These are phyloP conservation scores for Speleostelium caveatum DNA, from an alignment of 78 protist genomes.

Conservation along the genomic window DNA sequence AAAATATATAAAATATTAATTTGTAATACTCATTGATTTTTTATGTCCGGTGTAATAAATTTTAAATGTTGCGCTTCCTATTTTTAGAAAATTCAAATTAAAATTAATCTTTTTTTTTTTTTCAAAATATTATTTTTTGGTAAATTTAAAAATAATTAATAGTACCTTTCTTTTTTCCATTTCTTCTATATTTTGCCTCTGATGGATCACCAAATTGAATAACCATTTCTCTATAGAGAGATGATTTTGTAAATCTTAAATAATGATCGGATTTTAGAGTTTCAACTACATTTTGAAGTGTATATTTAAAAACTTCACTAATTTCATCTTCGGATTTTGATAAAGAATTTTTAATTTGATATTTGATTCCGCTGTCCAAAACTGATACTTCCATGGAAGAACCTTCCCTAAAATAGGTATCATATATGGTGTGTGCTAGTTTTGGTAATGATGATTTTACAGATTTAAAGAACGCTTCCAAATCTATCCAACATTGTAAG, in stretches of 20 bases:
- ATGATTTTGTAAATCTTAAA: conserved; percentile 21
- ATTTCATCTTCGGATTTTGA: neutral
- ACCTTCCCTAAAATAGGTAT: conserved; percentile 53
- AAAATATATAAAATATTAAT: no score
- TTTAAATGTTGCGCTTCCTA: no score
- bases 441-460: neutral
- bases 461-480: conserved; percentile 13
- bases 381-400: conserved; percentile 58
- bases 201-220: conserved; percentile 59
- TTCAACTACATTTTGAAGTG: conserved; percentile 35
- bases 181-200: conserved; percentile 38
- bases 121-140: no score
- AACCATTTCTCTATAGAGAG: neutral
- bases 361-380: conserved; percentile 12
- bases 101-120: no score
- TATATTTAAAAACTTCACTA: neutral
- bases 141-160: no score
- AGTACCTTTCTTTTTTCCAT: conserved; percentile 10
- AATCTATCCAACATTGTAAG: conserved; percentile 41
- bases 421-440: conserved; percentile 32
- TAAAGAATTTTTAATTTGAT: conserved; percentile 8
- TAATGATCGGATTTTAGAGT: conserved; percentile 34
- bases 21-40: no score
- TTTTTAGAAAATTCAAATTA: no score
- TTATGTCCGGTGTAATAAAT: no score